These are phyloP conservation scores for Shiraia sp. DNA, from an alignment of 2,329 filamentous ascomycete genomes.

Conservation along the genomic window DNA sequence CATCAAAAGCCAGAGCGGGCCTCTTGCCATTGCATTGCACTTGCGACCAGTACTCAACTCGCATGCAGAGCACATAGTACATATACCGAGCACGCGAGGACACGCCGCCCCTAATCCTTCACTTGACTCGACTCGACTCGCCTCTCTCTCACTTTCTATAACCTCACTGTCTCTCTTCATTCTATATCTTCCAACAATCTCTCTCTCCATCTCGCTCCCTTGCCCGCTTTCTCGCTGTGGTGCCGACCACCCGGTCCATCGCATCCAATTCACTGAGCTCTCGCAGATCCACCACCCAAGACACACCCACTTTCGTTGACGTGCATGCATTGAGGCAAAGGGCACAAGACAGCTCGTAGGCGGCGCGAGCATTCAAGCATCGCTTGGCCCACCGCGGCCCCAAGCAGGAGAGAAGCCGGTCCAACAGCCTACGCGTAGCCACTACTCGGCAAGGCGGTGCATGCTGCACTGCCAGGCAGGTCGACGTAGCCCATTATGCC, in stretches of 20 bases:
- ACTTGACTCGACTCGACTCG: constrained; percentile 10
- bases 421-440: constrained; percentile 16
- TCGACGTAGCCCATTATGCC: constrained; percentile 35
- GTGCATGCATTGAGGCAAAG: constrained; percentile 7
- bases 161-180: too few species aligned
- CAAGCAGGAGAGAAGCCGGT: too few species aligned
- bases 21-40: not conserved
- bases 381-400: constrained; percentile 22
- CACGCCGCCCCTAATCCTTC: not conserved
- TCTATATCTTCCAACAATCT: too few species aligned
- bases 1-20: constrained; percentile 2
- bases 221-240: too few species aligned
- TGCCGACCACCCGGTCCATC: too few species aligned
- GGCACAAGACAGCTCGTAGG: constrained; percentile 14
- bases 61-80: constrained; percentile 3
- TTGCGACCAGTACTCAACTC: constrained; percentile 1
- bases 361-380: constrained; percentile 26
- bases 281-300: not conserved
- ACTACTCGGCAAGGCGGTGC: constrained; percentile 5
- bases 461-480: not conserved
- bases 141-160: constrained; percentile 24
- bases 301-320: not conserved
- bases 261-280: constrained; percentile 5
- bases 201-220: too few species aligned
- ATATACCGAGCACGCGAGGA: constrained; percentile 1